Evolutionary conservation across 768 basidiomycete genomes (phyloP).

Genomic region (Tulasnella sp.): DNA sequence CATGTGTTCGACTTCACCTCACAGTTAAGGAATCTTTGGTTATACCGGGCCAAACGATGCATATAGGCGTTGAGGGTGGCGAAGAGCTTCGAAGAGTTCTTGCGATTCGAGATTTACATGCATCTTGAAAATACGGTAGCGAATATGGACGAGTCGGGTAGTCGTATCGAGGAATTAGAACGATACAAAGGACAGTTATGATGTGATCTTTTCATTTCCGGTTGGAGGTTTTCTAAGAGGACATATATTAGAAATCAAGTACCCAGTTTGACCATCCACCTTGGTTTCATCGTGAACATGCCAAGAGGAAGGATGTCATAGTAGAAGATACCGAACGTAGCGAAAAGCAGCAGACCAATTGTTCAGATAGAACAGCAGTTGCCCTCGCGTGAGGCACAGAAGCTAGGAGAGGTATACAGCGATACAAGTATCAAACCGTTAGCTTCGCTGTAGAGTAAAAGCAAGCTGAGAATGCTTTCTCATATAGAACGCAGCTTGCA

Average conservation of each 20-base stretch:
- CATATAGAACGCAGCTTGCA: conserved; percentile 29
- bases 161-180: conserved; percentile 48
- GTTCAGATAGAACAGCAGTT: conserved; percentile 33
- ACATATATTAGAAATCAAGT: not conserved
- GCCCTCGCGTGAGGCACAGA: conserved; percentile 33
- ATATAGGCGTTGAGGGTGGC: too few relatives aligned
- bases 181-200: conserved; percentile 33
- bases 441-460: not conserved
- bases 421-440: conserved; percentile 26
- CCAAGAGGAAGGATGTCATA: conserved; percentile 43
- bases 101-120: too few relatives aligned
- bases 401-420: conserved; percentile 37
- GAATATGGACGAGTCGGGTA: too few relatives aligned
- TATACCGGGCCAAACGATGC: too few relatives aligned
- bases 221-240: conserved; percentile 27
- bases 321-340: conserved; percentile 37
- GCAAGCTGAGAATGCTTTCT: conserved; percentile 15
- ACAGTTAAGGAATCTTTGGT: too few relatives aligned
- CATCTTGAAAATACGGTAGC: too few relatives aligned
- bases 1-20: too few relatives aligned
- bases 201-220: conserved; percentile 42
- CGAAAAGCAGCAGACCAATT: conserved; percentile 41
- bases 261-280: conserved; percentile 36
- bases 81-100: too few relatives aligned
- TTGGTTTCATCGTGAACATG: conserved; percentile 40